These are phyloP conservation scores for Liquidambar formosana DNA, from an alignment of 164 flowering plant species.

Conservation along the genomic window DNA sequence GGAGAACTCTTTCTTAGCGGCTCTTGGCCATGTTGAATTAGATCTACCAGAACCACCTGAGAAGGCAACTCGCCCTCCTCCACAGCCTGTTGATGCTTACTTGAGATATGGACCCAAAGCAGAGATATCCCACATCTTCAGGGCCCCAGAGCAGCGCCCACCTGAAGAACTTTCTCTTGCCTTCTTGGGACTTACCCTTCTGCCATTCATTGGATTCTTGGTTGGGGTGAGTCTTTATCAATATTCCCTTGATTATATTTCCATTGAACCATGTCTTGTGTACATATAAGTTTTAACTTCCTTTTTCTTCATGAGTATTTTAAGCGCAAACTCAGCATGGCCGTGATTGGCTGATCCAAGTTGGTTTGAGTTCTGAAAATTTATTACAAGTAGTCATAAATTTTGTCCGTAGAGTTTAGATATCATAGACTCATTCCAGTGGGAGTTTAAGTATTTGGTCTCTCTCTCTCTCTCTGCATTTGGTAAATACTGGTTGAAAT, in stretches of 20 bases:
- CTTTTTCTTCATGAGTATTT: no score
- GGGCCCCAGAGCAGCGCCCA: conserved; percentile 89
- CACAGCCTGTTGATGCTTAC: conserved; percentile 66
- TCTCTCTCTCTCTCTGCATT: no score
- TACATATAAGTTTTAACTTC: neutral
- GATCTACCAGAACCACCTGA: conserved; percentile 98
- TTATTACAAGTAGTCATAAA: no score
- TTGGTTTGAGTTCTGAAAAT: no score
- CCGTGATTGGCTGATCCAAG: no score
- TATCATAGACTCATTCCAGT: no score
- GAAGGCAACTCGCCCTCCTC: conserved; percentile 82
- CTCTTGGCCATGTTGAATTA: conserved; percentile 74
- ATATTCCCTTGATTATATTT: neutral
- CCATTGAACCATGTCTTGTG: neutral
- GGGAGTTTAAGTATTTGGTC: no score
- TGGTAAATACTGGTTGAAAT: no score
- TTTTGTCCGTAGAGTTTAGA: no score
- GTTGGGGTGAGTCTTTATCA: conserved; percentile 65
- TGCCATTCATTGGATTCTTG: conserved; percentile 81
- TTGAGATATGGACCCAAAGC: conserved; percentile 76
- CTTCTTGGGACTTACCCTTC: conserved; percentile 70
- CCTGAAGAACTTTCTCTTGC: conserved; percentile 73
- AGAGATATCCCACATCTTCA: conserved; percentile 86
- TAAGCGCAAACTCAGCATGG: no score
- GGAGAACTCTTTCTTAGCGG: conserved; percentile 85